phyloP scores from a whole-genome alignment of 176 grass and related monocot genomes.

The Hyparrhenia diplandra region DNA sequence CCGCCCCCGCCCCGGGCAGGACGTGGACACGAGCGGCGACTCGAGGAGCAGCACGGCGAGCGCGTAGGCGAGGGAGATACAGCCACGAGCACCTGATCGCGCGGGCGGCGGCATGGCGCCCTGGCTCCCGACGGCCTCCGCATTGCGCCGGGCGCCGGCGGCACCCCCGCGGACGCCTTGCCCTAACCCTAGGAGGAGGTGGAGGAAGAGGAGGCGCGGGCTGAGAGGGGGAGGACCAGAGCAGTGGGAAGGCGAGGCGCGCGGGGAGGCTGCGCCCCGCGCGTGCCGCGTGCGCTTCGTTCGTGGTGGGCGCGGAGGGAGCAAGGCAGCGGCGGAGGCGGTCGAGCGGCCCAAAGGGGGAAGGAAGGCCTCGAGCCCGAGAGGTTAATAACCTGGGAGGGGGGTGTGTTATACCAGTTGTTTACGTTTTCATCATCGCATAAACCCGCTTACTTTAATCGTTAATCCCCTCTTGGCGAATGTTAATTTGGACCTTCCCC shows the following conservation, averaged over 20 bases:
- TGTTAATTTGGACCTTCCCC: constrained; percentile 1
- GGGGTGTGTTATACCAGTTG: not conserved
- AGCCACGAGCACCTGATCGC: constrained; percentile 39
- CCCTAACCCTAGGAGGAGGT: constrained; percentile 49
- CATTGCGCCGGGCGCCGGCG: constrained; percentile 35
- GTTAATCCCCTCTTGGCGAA: not conserved
- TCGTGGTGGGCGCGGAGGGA: constrained; percentile 21
- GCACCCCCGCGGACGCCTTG: not conserved
- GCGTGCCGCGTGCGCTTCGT: not conserved
- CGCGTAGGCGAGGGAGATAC: constrained; percentile 48
- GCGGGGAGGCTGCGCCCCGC: not conserved
- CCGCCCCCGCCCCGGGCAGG: constrained; percentile 1
- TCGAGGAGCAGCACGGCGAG: constrained; percentile 44
- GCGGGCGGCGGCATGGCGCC: constrained; percentile 23
- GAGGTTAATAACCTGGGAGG: not conserved
- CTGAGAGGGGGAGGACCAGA: not conserved
- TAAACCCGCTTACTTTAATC: not conserved
- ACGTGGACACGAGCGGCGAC: constrained; percentile 43
- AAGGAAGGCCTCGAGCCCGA: not conserved
- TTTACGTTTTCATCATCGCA: not conserved
- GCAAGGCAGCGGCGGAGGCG: constrained; percentile 22
- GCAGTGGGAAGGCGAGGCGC: not conserved
- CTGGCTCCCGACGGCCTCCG: constrained; percentile 43
- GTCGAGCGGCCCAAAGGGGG: not conserved
- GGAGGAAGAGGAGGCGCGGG: too few relatives aligned